Conservation (phyloP, 1,284 basidiomycete species). For the Puccinia coronata region DNA sequence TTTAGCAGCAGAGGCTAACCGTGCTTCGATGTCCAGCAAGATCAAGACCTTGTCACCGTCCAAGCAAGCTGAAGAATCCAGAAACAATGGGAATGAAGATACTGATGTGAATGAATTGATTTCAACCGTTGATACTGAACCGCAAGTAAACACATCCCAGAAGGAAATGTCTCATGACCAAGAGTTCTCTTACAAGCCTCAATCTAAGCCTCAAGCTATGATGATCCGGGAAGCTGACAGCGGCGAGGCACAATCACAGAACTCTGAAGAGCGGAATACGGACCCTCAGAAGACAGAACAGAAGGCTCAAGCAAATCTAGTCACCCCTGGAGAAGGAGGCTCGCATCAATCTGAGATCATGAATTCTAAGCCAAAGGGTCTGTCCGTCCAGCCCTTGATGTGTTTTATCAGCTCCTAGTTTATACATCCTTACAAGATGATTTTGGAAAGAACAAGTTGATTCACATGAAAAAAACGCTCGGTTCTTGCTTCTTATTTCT, state of each 20-base stretch:
- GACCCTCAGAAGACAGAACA: neutral
- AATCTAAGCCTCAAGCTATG: neutral
- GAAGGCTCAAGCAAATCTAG: neutral
- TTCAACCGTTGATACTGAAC: constrained; percentile 52
- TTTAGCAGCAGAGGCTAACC: constrained; percentile 25
- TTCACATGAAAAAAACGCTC: constrained; percentile 31
- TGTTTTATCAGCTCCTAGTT: constrained; percentile 24
- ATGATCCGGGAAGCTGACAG: neutral
- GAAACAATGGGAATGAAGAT: constrained; percentile 43
- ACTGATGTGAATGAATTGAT: constrained; percentile 55
- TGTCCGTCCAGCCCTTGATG: constrained; percentile 38
- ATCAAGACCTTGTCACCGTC: constrained; percentile 1
- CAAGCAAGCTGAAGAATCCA: neutral
- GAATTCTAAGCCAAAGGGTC: constrained; percentile 38
- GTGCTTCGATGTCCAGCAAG: constrained; percentile 29
- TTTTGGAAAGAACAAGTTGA: constrained; percentile 31
- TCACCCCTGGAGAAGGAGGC: constrained; percentile 21
- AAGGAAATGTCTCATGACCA: constrained; percentile 33
- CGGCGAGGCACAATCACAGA: neutral
- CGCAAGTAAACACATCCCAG: neutral
- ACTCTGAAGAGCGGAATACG: neutral
- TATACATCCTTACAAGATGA: neutral
- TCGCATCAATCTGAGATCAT: constrained; percentile 17
- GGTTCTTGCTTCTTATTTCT: constrained; percentile 24
- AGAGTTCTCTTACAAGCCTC: neutral